Conservation (phyloP, 192 early-diverging fungal species). For the Coemansia sp. region DNA sequence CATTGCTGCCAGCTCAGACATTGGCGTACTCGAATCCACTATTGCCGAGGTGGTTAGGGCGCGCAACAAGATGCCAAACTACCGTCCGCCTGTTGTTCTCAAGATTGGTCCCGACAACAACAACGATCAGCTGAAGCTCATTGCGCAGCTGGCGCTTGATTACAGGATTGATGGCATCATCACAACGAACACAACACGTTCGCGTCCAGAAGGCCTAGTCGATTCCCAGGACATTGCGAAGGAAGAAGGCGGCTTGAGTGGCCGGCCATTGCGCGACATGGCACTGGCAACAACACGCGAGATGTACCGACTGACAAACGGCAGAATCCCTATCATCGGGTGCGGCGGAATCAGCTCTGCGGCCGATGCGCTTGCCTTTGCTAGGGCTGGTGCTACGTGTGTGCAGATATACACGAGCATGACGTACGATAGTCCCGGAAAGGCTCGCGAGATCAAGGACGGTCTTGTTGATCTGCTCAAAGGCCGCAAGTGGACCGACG, state of each 20-base stretch:
- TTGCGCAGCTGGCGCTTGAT: slow-evolving; percentile 72
- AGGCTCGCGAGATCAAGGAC: slow-evolving; percentile 77
- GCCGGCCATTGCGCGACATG: slow-evolving; percentile 70
- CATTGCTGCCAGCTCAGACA: slow-evolving; percentile 68
- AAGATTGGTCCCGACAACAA: slow-evolving; percentile 90
- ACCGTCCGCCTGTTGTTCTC: slow-evolving; percentile 75
- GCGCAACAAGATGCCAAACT: slow-evolving; percentile 49
- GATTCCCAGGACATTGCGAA: slow-evolving; percentile 36
- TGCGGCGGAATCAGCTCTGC: slow-evolving; percentile 82
- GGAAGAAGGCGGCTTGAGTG: slow-evolving; percentile 84
- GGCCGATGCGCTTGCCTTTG: slow-evolving; percentile 77
- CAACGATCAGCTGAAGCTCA: slow-evolving; percentile 71
- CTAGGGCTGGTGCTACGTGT: slow-evolving; percentile 76
- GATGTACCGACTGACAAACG: slow-evolving; percentile 76
- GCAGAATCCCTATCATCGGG: slow-evolving; percentile 78
- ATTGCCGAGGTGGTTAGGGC: slow-evolving; percentile 65
- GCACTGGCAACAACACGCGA: slow-evolving; percentile 69
- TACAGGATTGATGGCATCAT: slow-evolving; percentile 84
- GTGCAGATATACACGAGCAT: slow-evolving; percentile 84
- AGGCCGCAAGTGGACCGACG: slow-evolving; percentile 70
- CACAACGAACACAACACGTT: slow-evolving; percentile 84
- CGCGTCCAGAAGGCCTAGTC: slow-evolving; percentile 63
- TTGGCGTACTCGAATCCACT: slow-evolving; percentile 69
- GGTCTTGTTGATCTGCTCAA: slow-evolving; percentile 67
- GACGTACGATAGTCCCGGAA: slow-evolving; percentile 74